Percentiles rank a stretch among this genome's conserved stretches.
Conservation (phyloP, 257 asterid genomes). For the Lithospermum erythrorhizon region DNA sequence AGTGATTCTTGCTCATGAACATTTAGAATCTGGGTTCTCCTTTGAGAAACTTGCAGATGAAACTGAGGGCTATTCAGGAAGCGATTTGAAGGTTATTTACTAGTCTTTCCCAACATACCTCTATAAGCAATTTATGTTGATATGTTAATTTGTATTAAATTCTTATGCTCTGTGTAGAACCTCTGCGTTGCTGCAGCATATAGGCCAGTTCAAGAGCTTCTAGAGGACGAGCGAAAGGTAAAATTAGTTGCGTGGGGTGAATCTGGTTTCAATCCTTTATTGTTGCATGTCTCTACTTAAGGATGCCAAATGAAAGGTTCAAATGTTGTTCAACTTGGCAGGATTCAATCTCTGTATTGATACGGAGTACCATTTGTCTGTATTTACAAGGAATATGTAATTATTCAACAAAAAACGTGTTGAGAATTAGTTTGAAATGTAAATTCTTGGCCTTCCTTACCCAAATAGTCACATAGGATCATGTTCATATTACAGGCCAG, state of each 20-base stretch:
- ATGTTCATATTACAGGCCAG: no score
- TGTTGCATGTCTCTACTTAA: no score
- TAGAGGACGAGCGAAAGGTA: conserved; percentile 68
- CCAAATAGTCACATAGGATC: no score
- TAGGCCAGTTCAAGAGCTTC: conserved; percentile 86
- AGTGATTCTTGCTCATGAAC: conserved; percentile 70
- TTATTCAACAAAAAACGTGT: no score
- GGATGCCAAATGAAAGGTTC: no score
- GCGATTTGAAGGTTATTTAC: conserved; percentile 78
- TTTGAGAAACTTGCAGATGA: conserved; percentile 77
- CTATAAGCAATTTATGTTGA: conserved; percentile 1
- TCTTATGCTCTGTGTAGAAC: conserved; percentile 42
- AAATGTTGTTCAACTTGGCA: no score
- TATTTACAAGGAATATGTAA: no score
- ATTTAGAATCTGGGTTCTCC: conserved; percentile 55
- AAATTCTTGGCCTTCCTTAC: no score
- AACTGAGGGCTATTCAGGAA: conserved; percentile 97
- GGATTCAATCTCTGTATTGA: no score
- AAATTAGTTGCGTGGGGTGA: background rate
- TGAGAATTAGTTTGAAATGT: no score
- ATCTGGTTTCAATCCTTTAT: background rate
- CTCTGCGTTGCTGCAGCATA: conserved; percentile 93
- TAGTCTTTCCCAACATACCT: conserved; percentile 7
- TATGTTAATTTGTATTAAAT: conserved; percentile 1
- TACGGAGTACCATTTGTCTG: no score